A percentile compares a stretch with the other conserved stretches of the same genome.
Evolutionary conservation across 352 stramenopile genomes (phyloP).

Genomic region (Pythium grandisporangium): DNA sequence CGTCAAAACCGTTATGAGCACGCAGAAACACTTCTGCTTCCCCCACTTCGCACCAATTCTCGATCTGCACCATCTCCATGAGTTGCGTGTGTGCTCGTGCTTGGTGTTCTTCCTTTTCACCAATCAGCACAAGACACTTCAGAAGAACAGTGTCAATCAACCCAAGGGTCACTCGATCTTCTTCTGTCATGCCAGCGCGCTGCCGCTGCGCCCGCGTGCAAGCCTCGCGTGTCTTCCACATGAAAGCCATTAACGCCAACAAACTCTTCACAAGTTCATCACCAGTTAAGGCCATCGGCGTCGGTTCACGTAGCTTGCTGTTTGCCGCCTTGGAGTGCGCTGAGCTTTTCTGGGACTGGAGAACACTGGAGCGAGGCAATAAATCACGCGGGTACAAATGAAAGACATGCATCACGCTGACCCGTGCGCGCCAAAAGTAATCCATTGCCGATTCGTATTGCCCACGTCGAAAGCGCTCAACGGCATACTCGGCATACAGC

Average conservation of each 20-base stretch:
- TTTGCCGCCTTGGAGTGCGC: conserved; percentile 4
- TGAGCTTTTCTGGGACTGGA: too few relatives aligned
- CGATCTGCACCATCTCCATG: conserved; percentile 32
- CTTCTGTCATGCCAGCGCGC: background rate
- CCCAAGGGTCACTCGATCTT: conserved; percentile 21
- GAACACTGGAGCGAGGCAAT: conserved; percentile 33
- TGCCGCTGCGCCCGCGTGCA: too few relatives aligned
- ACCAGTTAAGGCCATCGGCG: conserved; percentile 15
- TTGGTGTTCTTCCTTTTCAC: conserved; percentile 26
- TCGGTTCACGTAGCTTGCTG: background rate
- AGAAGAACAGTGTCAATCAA: conserved; percentile 75
- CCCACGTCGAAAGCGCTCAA: conserved; percentile 34
- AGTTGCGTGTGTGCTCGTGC: conserved; percentile 29
- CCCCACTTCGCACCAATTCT: conserved; percentile 63
- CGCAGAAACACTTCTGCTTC: conserved; percentile 75
- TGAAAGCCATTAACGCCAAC: conserved; percentile 38
- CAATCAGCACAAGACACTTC: conserved; percentile 70
- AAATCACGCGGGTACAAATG: conserved; percentile 62
- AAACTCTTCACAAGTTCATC: conserved; percentile 42
- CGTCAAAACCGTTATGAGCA: conserved; percentile 45
- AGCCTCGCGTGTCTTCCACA: conserved; percentile 31
- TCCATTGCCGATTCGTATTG: conserved; percentile 43
- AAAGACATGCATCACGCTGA: conserved; percentile 53
- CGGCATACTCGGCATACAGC: conserved; percentile 50
- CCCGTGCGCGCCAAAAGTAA: conserved; percentile 39